Evolutionary conservation across 495 filamentous ascomycete species (phyloP).

Genomic region (Penicillium pulvis): DNA sequence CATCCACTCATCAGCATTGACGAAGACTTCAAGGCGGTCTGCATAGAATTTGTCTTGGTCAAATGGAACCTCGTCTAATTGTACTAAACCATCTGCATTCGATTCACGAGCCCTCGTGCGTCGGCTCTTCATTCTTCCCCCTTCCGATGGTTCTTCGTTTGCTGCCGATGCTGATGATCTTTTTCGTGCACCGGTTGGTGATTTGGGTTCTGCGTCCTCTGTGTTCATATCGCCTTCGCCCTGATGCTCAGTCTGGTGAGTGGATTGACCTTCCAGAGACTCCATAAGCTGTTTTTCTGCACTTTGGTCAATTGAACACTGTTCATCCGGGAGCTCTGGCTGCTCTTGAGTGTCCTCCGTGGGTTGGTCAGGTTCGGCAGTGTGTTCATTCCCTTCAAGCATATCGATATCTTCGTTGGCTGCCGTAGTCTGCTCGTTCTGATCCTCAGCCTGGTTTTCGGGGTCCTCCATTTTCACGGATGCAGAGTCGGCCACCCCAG

Average conservation of each 20-base stretch:
- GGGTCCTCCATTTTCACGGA: slow-evolving; percentile 20
- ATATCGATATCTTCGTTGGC: slow-evolving; percentile 20
- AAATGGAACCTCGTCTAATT: slow-evolving; percentile 55
- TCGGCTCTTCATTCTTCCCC: slow-evolving; percentile 75
- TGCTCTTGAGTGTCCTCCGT: slow-evolving; percentile 7
- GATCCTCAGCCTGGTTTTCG: slow-evolving; percentile 11
- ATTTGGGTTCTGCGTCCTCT: slow-evolving; percentile 38
- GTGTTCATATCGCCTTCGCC: slow-evolving; percentile 24
- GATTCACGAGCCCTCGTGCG: slow-evolving; percentile 79
- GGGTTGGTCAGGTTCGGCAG: background rate
- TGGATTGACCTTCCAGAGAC: slow-evolving; percentile 38
- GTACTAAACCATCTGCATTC: slow-evolving; percentile 52
- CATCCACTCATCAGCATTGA: slow-evolving; percentile 73
- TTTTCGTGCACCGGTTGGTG: slow-evolving; percentile 41
- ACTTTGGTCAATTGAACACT: slow-evolving; percentile 43
- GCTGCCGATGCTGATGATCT: slow-evolving; percentile 53
- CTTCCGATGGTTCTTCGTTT: slow-evolving; percentile 53
- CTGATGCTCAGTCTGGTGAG: slow-evolving; percentile 23
- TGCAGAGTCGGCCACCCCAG: slow-evolving; percentile 19
- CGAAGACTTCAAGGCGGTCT: slow-evolving; percentile 66
- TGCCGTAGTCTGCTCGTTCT: background rate
- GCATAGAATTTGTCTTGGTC: slow-evolving; percentile 72
- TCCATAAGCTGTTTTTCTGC: slow-evolving; percentile 48
- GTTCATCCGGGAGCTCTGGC: slow-evolving; percentile 38
- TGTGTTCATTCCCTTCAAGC: slow-evolving; percentile 16